phyloP scores from a whole-genome alignment of 192 early-diverging fungal species.

The Gigaspora rosea region DNA sequence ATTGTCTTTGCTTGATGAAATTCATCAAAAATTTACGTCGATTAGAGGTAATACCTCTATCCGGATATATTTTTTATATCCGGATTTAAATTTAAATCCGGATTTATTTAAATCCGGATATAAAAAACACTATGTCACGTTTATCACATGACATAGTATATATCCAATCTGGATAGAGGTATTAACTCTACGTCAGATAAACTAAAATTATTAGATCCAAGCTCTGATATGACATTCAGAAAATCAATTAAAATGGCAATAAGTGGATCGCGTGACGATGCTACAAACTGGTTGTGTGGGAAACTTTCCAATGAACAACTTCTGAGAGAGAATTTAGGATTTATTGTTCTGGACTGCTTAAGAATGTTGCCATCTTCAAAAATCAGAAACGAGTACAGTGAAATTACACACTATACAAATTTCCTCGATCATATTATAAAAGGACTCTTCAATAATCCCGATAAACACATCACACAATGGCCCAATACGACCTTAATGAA shows the following conservation, averaged over 20 bases:
- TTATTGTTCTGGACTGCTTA: not conserved
- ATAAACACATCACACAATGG: slow-evolving; percentile 2
- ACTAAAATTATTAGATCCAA: not conserved
- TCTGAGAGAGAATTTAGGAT: slow-evolving; percentile 7
- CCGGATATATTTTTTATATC: too few relatives aligned
- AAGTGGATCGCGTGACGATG: not conserved
- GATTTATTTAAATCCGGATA: too few relatives aligned
- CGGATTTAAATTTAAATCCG: too few relatives aligned
- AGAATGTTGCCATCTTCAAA: not conserved
- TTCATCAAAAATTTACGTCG: slow-evolving; percentile 17
- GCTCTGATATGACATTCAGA: not conserved
- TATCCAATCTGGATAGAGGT: too few relatives aligned
- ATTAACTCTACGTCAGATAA: too few relatives aligned
- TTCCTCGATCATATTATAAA: slow-evolving; percentile 6
- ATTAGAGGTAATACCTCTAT: too few relatives aligned
- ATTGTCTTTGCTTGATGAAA: not conserved
- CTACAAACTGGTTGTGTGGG: not conserved
- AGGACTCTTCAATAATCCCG: not conserved
- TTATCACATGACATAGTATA: too few relatives aligned
- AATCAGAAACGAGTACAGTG: not conserved
- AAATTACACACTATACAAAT: not conserved
- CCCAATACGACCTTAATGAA: slow-evolving; percentile 1
- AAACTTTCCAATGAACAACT: not conserved
- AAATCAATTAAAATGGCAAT: slow-evolving; percentile 12
- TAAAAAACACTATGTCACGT: too few relatives aligned